Base-by-base conservation (phyloP, 257 asterid species). In the Nicotiana sylvestris region DNA sequence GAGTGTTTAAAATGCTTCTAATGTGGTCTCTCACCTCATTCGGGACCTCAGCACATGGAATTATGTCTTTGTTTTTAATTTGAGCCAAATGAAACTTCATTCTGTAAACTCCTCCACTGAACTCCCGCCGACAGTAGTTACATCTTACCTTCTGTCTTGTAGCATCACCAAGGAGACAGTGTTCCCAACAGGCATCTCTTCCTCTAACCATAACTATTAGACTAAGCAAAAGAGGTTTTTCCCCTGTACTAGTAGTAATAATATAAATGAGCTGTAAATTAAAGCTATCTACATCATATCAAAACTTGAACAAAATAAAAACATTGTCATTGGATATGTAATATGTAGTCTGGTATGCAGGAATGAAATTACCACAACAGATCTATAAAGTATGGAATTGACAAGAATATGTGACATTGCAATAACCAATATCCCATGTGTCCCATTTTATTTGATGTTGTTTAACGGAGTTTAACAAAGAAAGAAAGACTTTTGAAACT, bases 11-110 rank as follows among this genome's bases (percentile, higher is more conserved):
- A 56, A 85, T 69, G 81, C 80, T 66, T 53, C 69, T 86, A 61
- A 89, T 85, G 66, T 81, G 83, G 76, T 89, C 91, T 58, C 88
- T 66, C 18, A 89, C 90, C 33, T 81, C 57, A 0, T 58, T 66
- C 1, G 90, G 89, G 30, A 89, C 90, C 66, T 89, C 83, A 51
- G 85, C 46, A 80, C 91, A 89, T 6, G 89, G 88, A 77, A 88
- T 87, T 49, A 88, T 82, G 65, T 88, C 91, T 82, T 87, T 88
- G 86, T 88, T 88, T 68, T 84, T 87, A 12, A 89, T 87, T 82
- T 89, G 90, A 82, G 90, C 91, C 68, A 89, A 85, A 87, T 87
- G 91, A 64, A 89, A 89, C 77, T 89, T 89, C 87, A 87, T 89
- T 29, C 91, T 58, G 61, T 87, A 89, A 80, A 89, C 91, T 25